Percentiles rank a stretch among this genome's conserved stretches.
These are phyloP conservation scores for Colletotrichum lentis DNA, from an alignment of 2,329 filamentous ascomycete genomes.

Conservation along the genomic window DNA sequence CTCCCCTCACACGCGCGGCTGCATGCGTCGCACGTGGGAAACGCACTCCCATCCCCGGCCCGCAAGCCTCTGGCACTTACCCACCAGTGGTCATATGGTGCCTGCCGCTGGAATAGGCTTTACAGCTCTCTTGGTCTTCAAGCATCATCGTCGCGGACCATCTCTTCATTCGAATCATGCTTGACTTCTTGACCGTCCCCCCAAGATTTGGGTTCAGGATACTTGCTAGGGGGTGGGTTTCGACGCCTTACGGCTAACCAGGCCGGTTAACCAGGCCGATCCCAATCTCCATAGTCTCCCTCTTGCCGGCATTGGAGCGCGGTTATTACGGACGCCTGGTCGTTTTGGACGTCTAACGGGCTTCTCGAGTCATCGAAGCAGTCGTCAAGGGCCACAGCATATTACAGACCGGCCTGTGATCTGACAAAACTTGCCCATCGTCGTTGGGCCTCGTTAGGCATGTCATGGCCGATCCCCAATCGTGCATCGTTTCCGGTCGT, in stretches of 20 bases:
- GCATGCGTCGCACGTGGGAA: constrained; percentile 36
- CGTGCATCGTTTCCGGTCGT: not conserved
- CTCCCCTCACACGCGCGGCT: not conserved
- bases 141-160: not conserved
- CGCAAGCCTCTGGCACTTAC: constrained; percentile 9
- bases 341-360: too few species aligned
- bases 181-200: not conserved
- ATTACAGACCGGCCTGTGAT: constrained; percentile 5
- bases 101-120: constrained; percentile 12
- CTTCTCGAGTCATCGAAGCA: too few species aligned
- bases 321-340: not conserved
- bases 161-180: constrained; percentile 2
- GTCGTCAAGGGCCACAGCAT: not conserved
- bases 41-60: constrained; percentile 13
- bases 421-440: constrained; percentile 2
- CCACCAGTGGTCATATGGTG: constrained; percentile 17
- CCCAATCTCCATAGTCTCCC: constrained; percentile 2
- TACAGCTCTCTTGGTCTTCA: not conserved
- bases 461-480: not conserved
- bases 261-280: not conserved
- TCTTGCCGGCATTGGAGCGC: not conserved
- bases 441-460: constrained; percentile 15
- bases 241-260: not conserved
- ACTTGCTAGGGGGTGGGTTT: not conserved
- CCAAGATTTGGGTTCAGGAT: constrained; percentile 1